Percentiles rank a stretch among this genome's conserved stretches.
Conservation (phyloP, 2,329 filamentous ascomycete genomes). For the Colletotrichum brevisporum region DNA sequence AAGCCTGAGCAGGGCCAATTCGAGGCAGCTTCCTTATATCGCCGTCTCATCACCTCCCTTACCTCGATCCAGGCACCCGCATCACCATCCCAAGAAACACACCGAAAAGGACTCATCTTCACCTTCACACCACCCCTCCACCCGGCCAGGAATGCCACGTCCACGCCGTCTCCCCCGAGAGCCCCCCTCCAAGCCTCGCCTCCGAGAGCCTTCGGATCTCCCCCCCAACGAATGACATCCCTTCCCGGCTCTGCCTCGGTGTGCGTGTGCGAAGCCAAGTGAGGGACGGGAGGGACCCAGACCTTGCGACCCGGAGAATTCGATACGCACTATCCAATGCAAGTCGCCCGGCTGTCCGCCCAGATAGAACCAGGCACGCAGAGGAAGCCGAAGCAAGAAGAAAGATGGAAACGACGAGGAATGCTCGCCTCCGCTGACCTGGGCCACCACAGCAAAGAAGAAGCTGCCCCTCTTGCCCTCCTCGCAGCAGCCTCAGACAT, state of each 20-base stretch:
- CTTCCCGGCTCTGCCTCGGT: not conserved
- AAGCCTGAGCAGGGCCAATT: not conserved
- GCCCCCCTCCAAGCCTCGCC: slow-evolving; percentile 12
- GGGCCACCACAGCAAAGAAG: not conserved
- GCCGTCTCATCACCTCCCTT: slow-evolving; percentile 22
- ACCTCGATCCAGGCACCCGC: slow-evolving; percentile 21
- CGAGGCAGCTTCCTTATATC: slow-evolving; percentile 32
- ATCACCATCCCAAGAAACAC: slow-evolving; percentile 15
- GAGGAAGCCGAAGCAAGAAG: not conserved
- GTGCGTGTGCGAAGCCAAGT: not conserved
- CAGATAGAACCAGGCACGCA: not conserved
- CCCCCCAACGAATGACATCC: slow-evolving; percentile 3
- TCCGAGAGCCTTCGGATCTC: not conserved
- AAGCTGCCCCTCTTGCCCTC: slow-evolving; percentile 27
- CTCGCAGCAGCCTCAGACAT: slow-evolving; percentile 20
- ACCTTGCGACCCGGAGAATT: slow-evolving; percentile 15
- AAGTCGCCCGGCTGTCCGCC: not conserved
- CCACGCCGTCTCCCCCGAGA: slow-evolving; percentile 2
- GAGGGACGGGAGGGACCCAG: not conserved
- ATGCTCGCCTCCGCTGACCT: slow-evolving; percentile 18
- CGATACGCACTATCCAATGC: slow-evolving; percentile 28
- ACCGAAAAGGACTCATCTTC: not conserved
- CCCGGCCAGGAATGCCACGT: slow-evolving; percentile 23
- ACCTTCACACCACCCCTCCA: slow-evolving; percentile 23
- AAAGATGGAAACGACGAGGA: slow-evolving; percentile 18